phyloP scores from a whole-genome alignment of 345 rosid genomes.

The Isatis tinctoria region DNA sequence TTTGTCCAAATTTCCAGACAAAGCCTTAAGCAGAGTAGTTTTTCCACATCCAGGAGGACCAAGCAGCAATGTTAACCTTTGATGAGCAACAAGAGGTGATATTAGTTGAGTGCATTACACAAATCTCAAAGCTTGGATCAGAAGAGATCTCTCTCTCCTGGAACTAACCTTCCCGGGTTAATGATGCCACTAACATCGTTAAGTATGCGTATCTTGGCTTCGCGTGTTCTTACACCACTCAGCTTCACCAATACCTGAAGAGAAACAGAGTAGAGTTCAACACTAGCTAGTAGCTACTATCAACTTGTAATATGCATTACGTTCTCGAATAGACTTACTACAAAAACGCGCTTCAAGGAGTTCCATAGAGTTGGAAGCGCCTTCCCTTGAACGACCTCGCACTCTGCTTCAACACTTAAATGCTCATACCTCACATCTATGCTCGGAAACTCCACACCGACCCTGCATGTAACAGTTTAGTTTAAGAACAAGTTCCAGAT shows the following conservation, averaged over 20 bases:
- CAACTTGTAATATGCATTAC: background rate
- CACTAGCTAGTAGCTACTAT: background rate
- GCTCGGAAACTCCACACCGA: slow-evolving; percentile 56
- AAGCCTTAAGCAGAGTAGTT: slow-evolving; percentile 57
- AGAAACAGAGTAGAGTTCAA: background rate
- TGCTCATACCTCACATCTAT: slow-evolving; percentile 62
- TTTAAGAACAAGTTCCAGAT: background rate
- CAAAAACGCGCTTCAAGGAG: slow-evolving; percentile 36
- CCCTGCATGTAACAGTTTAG: slow-evolving; percentile 30
- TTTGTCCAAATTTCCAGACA: slow-evolving; percentile 54
- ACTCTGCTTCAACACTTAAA: slow-evolving; percentile 55
- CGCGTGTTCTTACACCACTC: slow-evolving; percentile 34
- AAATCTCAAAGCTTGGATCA: background rate
- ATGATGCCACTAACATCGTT: slow-evolving; percentile 49
- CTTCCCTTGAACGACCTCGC: slow-evolving; percentile 64
- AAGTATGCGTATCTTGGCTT: slow-evolving; percentile 55
- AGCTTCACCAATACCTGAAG: slow-evolving; percentile 42
- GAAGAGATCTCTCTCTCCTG: background rate
- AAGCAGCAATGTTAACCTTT: slow-evolving; percentile 62
- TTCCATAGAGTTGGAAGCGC: slow-evolving; percentile 85
- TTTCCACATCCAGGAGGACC: slow-evolving; percentile 91
- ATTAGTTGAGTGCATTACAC: background rate
- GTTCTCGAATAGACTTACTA: slow-evolving; percentile 41
- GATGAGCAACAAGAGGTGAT: background rate
- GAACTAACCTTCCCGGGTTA: slow-evolving; percentile 60